Conservation (phyloP, 768 basidiomycete species). For the Pulveroboletus frians region DNA sequence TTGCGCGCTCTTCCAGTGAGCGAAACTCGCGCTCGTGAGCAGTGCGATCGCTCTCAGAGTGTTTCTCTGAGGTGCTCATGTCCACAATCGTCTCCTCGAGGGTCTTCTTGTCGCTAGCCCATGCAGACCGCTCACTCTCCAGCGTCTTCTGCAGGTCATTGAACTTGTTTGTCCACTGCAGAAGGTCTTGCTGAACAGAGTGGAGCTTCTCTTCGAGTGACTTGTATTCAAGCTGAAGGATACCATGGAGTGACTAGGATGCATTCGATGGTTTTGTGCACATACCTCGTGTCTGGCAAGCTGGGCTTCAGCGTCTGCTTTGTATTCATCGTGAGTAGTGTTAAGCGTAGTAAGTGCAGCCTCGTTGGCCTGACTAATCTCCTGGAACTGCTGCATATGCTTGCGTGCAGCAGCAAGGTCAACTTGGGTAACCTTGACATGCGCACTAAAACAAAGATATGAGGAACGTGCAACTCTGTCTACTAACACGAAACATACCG, state of each 20-base stretch:
- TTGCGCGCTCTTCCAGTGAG: constrained; percentile 61
- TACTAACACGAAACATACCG: constrained; percentile 42
- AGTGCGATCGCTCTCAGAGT: constrained; percentile 56
- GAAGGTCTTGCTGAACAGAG: constrained; percentile 49
- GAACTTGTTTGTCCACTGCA: constrained; percentile 43
- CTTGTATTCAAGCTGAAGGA: constrained; percentile 53
- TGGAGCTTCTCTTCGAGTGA: constrained; percentile 60
- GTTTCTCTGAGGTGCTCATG: constrained; percentile 68
- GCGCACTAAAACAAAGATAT: constrained; percentile 41
- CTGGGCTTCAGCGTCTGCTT: constrained; percentile 63
- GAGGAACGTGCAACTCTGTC: not conserved
- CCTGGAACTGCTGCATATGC: constrained; percentile 81
- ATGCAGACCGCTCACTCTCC: constrained; percentile 64
- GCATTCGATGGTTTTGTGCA: not conserved
- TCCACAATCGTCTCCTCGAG: constrained; percentile 81
- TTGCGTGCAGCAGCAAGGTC: constrained; percentile 66
- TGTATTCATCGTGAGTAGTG: constrained; percentile 75
- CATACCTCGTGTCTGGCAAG: constrained; percentile 63
- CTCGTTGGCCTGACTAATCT: constrained; percentile 81
- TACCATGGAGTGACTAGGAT: not conserved
- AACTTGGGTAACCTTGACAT: constrained; percentile 72
- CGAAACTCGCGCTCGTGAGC: constrained; percentile 63
- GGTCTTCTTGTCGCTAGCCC: constrained; percentile 73
- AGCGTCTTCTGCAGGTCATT: constrained; percentile 58
- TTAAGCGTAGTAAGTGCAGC: constrained; percentile 66